phyloP scores from a whole-genome alignment of 805 yeast genomes.

The Ogataea chonburiensis region DNA sequence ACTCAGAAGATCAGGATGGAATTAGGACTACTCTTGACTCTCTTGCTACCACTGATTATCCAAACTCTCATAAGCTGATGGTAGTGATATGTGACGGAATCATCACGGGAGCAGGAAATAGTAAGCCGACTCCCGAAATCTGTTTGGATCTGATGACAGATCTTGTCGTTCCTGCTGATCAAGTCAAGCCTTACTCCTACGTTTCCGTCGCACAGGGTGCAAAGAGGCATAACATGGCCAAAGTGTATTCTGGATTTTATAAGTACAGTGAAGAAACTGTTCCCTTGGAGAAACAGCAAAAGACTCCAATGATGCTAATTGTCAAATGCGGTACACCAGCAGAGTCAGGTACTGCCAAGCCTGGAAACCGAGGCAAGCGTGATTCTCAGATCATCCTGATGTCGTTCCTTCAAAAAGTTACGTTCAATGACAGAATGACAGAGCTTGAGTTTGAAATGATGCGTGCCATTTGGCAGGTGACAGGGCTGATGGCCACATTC shows the following conservation, averaged over 20 bases:
- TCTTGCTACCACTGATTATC: conserved; percentile 90
- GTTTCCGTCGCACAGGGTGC: conserved; percentile 94
- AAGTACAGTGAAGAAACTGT: conserved; percentile 76
- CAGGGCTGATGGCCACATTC: conserved; percentile 80
- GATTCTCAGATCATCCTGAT: conserved; percentile 89
- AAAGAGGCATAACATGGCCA: conserved; percentile 97
- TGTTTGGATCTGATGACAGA: conserved; percentile 84
- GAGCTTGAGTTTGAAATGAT: conserved; percentile 79
- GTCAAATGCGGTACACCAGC: conserved; percentile 88
- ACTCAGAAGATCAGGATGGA: conserved; percentile 88
- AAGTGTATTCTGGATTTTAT: conserved; percentile 92
- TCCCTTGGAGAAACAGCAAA: conserved; percentile 77
- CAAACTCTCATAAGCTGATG: conserved; percentile 88
- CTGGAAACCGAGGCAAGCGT: conserved; percentile 96
- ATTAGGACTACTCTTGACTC: conserved; percentile 89
- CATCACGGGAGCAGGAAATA: conserved; percentile 93
- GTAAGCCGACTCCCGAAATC: conserved; percentile 83
- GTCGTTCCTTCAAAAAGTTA: conserved; percentile 84
- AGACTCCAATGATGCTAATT: conserved; percentile 74
- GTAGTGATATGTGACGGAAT: conserved; percentile 90
- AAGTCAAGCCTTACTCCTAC: conserved; percentile 80
- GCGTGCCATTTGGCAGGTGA: conserved; percentile 71
- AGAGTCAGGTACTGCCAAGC: conserved; percentile 68
- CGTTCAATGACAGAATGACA: conserved; percentile 93
- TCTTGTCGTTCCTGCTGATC: conserved; percentile 65